These are phyloP conservation scores for Pseudotsuga menziesii DNA, from an alignment of 75 land plant species.

Conservation along the genomic window DNA sequence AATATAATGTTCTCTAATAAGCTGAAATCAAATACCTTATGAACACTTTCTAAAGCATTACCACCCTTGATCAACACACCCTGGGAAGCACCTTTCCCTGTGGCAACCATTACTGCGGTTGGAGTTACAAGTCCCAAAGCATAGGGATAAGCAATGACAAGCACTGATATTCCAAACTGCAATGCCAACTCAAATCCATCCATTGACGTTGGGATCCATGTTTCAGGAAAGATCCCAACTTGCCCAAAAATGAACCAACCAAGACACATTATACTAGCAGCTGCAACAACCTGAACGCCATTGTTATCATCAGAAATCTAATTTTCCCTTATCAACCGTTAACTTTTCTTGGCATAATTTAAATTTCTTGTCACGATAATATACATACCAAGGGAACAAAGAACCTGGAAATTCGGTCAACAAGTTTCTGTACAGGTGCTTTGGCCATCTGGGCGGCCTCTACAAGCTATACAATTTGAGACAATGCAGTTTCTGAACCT, in stretches of 20 bases:
- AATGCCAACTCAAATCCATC: conserved; percentile 93
- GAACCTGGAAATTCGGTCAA: conserved; percentile 73
- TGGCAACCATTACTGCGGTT: conserved; percentile 98
- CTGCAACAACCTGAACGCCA: conserved; percentile 57
- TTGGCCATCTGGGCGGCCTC: conserved; percentile 97
- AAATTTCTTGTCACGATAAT: neutral
- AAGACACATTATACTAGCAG: conserved; percentile 71
- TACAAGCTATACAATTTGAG: conserved; percentile 84
- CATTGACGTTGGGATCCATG: conserved; percentile 80
- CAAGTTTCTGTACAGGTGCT: conserved; percentile 95
- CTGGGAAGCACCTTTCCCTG: conserved; percentile 90
- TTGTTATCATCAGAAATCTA: neutral
- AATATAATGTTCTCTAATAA: neutral
- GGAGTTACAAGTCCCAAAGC: conserved; percentile 98
- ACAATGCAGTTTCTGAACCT: conserved; percentile 92
- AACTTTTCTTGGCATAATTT: neutral
- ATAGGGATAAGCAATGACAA: conserved; percentile 97
- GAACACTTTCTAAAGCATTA: conserved; percentile 83
- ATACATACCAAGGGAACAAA: conserved; percentile 80
- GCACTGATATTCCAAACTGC: conserved; percentile 96
- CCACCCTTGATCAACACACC: conserved; percentile 98
- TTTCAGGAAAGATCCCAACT: conserved; percentile 44
- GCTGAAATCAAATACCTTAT: conserved; percentile 43
- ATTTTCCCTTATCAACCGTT: neutral
- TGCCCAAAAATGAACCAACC: conserved; percentile 81